Percentiles rank a stretch among this genome's conserved stretches.
phyloP scores from a whole-genome alignment of 768 basidiomycete genomes.

The Rhodotorula graminis region DNA sequence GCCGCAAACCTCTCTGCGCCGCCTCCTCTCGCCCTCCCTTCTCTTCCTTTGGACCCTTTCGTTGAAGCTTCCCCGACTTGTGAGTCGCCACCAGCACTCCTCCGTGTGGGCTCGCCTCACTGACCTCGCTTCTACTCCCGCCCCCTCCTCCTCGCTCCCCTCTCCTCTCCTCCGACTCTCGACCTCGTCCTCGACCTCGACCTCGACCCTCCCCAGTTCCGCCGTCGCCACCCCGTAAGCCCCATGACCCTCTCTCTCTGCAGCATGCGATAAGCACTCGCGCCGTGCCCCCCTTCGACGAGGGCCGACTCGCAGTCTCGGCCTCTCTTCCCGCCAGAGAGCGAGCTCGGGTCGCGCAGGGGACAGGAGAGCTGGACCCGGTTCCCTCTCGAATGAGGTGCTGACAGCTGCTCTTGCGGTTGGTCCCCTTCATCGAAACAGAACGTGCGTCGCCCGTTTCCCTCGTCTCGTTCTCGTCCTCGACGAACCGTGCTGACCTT shows the following conservation, averaged over 20 bases:
- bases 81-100: too few species aligned
- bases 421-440: not conserved
- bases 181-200: too few species aligned
- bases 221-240: not conserved
- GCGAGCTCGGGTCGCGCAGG: constrained; percentile 2
- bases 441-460: constrained; percentile 13
- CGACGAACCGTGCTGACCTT: constrained; percentile 14
- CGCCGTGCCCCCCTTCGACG: not conserved
- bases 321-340: not conserved
- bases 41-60: not conserved
- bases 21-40: too few species aligned
- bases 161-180: not conserved
- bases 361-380: constrained; percentile 24
- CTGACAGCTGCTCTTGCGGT: constrained; percentile 31
- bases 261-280: not conserved
- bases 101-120: too few species aligned
- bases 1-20: too few species aligned
- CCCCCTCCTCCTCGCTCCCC: not conserved
- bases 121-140: not conserved
- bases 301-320: not conserved
- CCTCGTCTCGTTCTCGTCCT: too few species aligned
- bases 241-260: too few species aligned
- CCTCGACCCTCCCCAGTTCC: not conserved
- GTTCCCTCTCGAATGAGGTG: not conserved
- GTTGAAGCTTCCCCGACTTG: too few species aligned